A percentile compares a stretch with the other conserved stretches of the same genome.
Evolutionary conservation across 768 basidiomycete species (phyloP).

Genomic region (Lactarius indigo): DNA sequence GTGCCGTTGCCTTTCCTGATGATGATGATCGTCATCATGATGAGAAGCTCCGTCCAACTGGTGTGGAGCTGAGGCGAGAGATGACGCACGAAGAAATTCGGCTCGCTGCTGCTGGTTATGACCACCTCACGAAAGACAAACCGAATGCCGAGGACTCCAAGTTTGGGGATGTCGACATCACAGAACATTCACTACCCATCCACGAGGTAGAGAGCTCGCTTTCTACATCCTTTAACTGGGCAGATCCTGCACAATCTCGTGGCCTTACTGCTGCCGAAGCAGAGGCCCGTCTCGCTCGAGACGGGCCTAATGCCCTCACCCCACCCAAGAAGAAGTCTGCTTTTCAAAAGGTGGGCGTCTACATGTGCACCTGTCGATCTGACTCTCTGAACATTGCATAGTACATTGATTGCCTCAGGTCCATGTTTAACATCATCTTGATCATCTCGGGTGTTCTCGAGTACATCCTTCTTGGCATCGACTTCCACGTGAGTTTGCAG

Average conservation of each 20-base stretch:
- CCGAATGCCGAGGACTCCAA: conserved; percentile 31
- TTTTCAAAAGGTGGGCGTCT: conserved; percentile 49
- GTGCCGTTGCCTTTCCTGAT: conserved; percentile 50
- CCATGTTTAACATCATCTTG: conserved; percentile 63
- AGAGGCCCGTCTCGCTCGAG: conserved; percentile 46
- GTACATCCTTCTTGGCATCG: conserved; percentile 59
- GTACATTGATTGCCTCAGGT: conserved; percentile 62
- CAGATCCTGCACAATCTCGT: conserved; percentile 47
- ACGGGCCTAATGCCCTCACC: conserved; percentile 62
- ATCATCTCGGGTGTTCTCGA: conserved; percentile 64
- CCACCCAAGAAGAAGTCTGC: conserved; percentile 67
- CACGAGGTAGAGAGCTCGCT: conserved; percentile 40
- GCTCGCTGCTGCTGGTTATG: conserved; percentile 66
- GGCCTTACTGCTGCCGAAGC: conserved; percentile 55
- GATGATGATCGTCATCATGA: conserved; percentile 31
- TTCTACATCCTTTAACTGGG: conserved; percentile 48
- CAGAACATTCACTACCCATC: conserved; percentile 51
- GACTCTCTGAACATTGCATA: conserved; percentile 28
- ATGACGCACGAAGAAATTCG: conserved; percentile 65
- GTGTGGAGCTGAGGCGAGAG: conserved; percentile 57
- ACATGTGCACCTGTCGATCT: not conserved
- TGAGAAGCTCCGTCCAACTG: conserved; percentile 45
- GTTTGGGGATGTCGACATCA: conserved; percentile 50
- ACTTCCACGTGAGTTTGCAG: conserved; percentile 45
- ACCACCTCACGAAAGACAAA: conserved; percentile 51